phyloP scores from a whole-genome alignment of 257 asterid species.

The Ocimum tenuiflorum region DNA sequence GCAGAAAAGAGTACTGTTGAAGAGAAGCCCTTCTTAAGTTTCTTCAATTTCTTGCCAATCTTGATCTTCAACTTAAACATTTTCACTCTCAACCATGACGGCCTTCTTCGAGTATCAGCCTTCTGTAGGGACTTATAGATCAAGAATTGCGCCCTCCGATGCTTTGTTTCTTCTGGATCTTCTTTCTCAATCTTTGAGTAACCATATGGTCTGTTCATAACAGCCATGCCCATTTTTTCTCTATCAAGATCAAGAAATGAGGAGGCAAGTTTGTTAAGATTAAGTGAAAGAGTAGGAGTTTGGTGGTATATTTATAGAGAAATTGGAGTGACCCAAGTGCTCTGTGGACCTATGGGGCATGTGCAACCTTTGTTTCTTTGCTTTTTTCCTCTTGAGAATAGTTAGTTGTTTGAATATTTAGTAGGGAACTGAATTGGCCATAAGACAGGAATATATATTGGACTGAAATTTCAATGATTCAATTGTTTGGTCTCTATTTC shows the following conservation, averaged over 20 bases:
- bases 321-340: too few relatives aligned
- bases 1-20: conserved; percentile 26
- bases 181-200: conserved; percentile 57
- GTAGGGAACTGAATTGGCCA: conserved; percentile 20
- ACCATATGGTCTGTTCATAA: conserved; percentile 24
- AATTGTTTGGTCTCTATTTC: not conserved
- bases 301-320: conserved; percentile 39
- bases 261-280: not conserved
- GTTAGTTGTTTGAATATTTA: conserved; percentile 12
- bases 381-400: not conserved
- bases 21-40: conserved; percentile 44
- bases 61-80: conserved; percentile 53
- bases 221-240: conserved; percentile 43
- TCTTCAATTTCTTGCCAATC: conserved; percentile 54
- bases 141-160: conserved; percentile 65
- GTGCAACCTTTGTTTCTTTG: too few relatives aligned
- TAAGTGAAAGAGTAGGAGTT: too few relatives aligned
- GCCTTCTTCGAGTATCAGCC: conserved; percentile 42
- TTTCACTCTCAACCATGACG: conserved; percentile 58
- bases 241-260: not conserved
- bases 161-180: conserved; percentile 55
- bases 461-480: not conserved
- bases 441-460: not conserved
- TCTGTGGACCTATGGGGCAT: conserved; percentile 18
- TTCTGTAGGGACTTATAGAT: conserved; percentile 55